A percentile compares a stretch with the other conserved stretches of the same genome.
These are phyloP conservation scores for Phaeotremella skinneri DNA, from an alignment of 768 basidiomycete genomes.

Conservation along the genomic window DNA sequence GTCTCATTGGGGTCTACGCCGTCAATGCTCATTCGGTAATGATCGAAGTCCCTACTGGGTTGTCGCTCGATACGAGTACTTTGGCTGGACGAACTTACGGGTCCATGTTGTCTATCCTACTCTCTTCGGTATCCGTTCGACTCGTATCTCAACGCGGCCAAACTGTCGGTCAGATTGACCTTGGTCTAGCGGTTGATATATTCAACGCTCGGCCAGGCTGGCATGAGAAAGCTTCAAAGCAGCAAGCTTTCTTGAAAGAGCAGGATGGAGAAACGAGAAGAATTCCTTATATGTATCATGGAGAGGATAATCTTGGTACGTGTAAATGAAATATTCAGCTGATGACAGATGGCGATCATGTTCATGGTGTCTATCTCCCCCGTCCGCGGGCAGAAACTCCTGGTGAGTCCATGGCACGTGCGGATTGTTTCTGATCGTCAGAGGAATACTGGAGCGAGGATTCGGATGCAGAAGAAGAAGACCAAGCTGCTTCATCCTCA, in stretches of 20 bases:
- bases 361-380: constrained; percentile 37
- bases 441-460: neutral
- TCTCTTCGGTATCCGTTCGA: constrained; percentile 59
- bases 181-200: constrained; percentile 65
- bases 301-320: constrained; percentile 7
- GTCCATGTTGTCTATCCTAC: constrained; percentile 62
- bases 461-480: neutral
- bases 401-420: neutral
- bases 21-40: constrained; percentile 60
- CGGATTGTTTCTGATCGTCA: neutral
- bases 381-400: constrained; percentile 3
- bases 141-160: constrained; percentile 53
- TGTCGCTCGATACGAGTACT: constrained; percentile 71
- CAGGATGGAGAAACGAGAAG: constrained; percentile 73
- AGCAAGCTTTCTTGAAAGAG: constrained; percentile 64
- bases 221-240: constrained; percentile 57
- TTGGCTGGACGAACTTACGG: constrained; percentile 66
- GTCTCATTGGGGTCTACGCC: constrained; percentile 61
- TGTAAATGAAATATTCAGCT: neutral
- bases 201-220: constrained; percentile 66
- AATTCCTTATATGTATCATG: constrained; percentile 37
- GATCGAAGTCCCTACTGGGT: constrained; percentile 60
- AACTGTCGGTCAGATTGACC: constrained; percentile 60
- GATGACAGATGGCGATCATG: constrained; percentile 18
- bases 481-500: neutral